Base-by-base conservation (phyloP, 2,329 filamentous ascomycete species). In the Torrubiella hemipterigena region DNA sequence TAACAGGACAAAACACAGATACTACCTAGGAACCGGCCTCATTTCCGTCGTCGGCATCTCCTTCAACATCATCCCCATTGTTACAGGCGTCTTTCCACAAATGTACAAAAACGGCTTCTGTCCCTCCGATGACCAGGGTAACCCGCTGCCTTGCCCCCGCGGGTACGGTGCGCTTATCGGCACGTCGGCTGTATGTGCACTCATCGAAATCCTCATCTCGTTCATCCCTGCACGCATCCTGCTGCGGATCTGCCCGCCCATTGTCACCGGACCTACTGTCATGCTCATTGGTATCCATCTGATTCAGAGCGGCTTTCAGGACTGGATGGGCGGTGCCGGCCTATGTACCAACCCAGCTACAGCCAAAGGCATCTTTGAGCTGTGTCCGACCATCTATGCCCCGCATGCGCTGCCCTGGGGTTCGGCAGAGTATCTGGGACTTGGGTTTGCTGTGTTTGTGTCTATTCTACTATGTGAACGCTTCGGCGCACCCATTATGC, bases 401-500 rank as follows among this genome's bases (percentile, higher is more conserved):
- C 80, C 82, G 2, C 77, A 77, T 35, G 67, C 81, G 11, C 62
- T 89, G 2, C 76, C 72, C 0, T 91, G 84, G 84, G 84, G 81
- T 4, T 77, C 75, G 22, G 71, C 82, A 2, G 78, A 91, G 52
- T 85, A 80, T 42, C 71, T 91, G 5, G 83, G 67, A 10, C 68
- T 91, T 3, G 83, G 83, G 1, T 87, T 91, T 58, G 74, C 74
- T 27, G 83, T 87, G 21, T 89, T 89, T 48, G 43, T 80, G 27
- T 81, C 78, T 17, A 89, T 91, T 47, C 77, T 91, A 37, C 49
- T 89, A 10, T 83, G 80, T 49, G 83, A 91, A 53, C 72, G 81
- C 9, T 86, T 87, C 43, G 84, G 84, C 2, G 70, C 81, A 0
- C 83, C 84, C 0, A 80, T 91, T 41, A 87, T 91, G 80, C 87